These are phyloP conservation scores for Phanerochaete carnosa DNA, from an alignment of 768 basidiomycete genomes.

Conservation along the genomic window DNA sequence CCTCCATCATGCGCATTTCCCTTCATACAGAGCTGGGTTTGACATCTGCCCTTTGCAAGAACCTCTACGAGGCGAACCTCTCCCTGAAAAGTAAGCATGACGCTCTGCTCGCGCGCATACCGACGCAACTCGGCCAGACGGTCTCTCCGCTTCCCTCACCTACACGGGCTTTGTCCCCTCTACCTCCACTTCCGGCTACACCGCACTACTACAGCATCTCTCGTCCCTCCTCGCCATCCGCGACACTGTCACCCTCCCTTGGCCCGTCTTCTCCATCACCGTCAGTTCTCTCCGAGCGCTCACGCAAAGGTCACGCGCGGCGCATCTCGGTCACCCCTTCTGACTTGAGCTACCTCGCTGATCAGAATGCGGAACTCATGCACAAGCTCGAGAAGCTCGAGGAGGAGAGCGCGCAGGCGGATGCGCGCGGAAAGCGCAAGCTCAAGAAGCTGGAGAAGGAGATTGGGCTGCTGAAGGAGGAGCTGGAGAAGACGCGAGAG, in stretches of 20 bases:
- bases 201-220: slow-evolving; percentile 14
- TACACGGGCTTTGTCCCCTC: slow-evolving; percentile 15
- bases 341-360: slow-evolving; percentile 68
- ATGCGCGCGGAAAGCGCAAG: slow-evolving; percentile 64
- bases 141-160: slow-evolving; percentile 21
- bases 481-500: slow-evolving; percentile 73
- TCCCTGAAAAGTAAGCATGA: slow-evolving; percentile 70
- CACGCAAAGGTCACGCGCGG: slow-evolving; percentile 19
- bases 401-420: slow-evolving; percentile 60
- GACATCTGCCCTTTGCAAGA: slow-evolving; percentile 68
- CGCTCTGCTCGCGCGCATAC: slow-evolving; percentile 63
- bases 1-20: background rate
- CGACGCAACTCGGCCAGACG: slow-evolving; percentile 13
- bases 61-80: slow-evolving; percentile 64
- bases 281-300: background rate
- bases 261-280: slow-evolving; percentile 2
- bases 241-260: background rate
- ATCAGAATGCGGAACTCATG: slow-evolving; percentile 82
- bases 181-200: slow-evolving; percentile 2
- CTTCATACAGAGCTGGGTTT: slow-evolving; percentile 53
- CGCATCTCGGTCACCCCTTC: slow-evolving; percentile 63
- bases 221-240: slow-evolving; percentile 9
- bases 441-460: slow-evolving; percentile 77
- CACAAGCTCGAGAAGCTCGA: slow-evolving; percentile 75
- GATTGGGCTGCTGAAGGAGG: slow-evolving; percentile 68